Evolutionary conservation across 768 basidiomycete species (phyloP), one percentile per base, ranked within the genome.

Genomic region (Agaricus subrufescens): DNA sequence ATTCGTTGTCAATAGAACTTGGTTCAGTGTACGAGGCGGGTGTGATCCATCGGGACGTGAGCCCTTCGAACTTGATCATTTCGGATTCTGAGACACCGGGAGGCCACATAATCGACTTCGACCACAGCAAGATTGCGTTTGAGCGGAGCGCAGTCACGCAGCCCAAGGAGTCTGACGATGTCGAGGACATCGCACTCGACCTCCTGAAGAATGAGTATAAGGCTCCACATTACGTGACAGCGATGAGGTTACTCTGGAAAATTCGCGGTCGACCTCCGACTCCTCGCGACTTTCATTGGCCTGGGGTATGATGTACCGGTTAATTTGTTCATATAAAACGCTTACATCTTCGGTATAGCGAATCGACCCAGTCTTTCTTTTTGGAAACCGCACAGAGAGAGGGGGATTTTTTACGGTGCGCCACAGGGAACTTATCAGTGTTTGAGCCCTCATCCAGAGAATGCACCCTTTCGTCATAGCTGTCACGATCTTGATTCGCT

Each of bases 51-150:
- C 34, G 50, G 14, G 50, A 50, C 11, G 25, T 50, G 4, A 50
- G 50, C 37, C 19, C 39, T 12, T 19, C 11, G 12, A 50, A 50
- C 6, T 25, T 50, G 8, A 15, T 50, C 15, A 19, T 50, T 4
- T 25, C 19, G 4, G 34, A 39, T 19, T 34, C 34, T 11, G 14
- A 11, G 15, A 19, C 19, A 19, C 19, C 19, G 19, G 19, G 19
- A 19, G 50, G 50, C 38, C 50, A 50, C 14, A 15, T 50, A 4
- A 50, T 50, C 23, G 50, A 50, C 39, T 50, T 50, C 40, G 50
- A 50, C 38, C 50, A 50, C 15, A 29, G 51, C 42, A 52, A 49
- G 23, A 15, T 42, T 19, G 7, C 4, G 5, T 19, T 19, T n/a
- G 19, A 4, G 6, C 5, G 3, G 3, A 14, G n/a, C 4, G 12